These are phyloP conservation scores for Globisporangium rhizosaccharum DNA, from an alignment of 352 stramenopile species.

Conservation along the genomic window DNA sequence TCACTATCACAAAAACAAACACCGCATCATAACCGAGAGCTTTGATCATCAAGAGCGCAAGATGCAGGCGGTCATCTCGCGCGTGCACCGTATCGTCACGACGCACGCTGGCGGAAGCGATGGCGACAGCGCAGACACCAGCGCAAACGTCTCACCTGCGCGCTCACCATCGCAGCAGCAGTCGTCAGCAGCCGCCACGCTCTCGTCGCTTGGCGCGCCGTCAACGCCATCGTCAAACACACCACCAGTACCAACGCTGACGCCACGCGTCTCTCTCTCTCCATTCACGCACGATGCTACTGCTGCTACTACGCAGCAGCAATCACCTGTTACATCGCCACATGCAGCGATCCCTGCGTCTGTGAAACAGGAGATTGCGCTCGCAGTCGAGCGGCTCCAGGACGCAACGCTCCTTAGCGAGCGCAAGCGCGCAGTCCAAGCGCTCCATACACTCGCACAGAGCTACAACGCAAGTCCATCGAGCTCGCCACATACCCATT, in stretches of 20 bases:
- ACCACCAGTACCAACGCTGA: neutral
- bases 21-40: neutral
- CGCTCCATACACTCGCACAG: constrained; percentile 39
- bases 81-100: constrained; percentile 66
- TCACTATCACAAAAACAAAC: neutral
- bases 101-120: constrained; percentile 14
- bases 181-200: too few relatives aligned
- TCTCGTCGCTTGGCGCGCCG: neutral
- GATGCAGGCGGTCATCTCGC: constrained; percentile 66
- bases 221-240: too few relatives aligned
- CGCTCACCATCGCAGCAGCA: neutral
- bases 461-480: constrained; percentile 14
- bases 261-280: neutral
- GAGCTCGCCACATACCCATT: too few relatives aligned
- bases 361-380: constrained; percentile 27
- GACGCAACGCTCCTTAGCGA: constrained; percentile 72
- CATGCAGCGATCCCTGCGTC: neutral
- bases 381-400: constrained; percentile 60
- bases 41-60: too few relatives aligned
- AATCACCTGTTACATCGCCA: neutral
- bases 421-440: constrained; percentile 52
- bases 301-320: neutral
- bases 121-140: neutral
- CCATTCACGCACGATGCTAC: neutral
- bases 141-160: neutral